phyloP scores from a whole-genome alignment of 768 basidiomycete genomes.

The Phylloporus sp. region DNA sequence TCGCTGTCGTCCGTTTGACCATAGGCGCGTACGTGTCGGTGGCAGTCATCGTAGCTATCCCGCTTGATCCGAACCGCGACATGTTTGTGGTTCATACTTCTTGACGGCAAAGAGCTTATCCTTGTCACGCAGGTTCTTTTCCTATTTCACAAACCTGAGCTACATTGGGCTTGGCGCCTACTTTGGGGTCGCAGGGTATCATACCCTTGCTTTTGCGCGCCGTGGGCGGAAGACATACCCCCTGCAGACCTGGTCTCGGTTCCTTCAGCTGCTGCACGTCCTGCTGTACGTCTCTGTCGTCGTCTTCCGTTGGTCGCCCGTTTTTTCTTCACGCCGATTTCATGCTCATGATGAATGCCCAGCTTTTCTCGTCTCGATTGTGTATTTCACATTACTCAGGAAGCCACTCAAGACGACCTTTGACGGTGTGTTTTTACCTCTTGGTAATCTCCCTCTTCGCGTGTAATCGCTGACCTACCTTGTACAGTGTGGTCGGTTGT shows the following conservation, averaged over 20 bases:
- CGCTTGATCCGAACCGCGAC: constrained; percentile 17
- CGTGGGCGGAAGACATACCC: constrained; percentile 40
- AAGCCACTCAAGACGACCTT: constrained; percentile 39
- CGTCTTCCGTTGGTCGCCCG: constrained; percentile 48
- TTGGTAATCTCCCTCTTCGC: too few relatives aligned
- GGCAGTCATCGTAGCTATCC: constrained; percentile 33
- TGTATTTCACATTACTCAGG: too few relatives aligned
- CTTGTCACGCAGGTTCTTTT: constrained; percentile 42
- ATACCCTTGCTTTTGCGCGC: constrained; percentile 43
- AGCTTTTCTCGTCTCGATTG: constrained; percentile 62
- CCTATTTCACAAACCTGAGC: constrained; percentile 61
- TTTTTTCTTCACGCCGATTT: not conserved
- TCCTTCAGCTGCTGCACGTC: constrained; percentile 53
- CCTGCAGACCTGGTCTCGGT: constrained; percentile 53
- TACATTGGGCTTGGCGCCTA: constrained; percentile 61
- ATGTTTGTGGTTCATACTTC: constrained; percentile 32
- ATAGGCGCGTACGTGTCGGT: constrained; percentile 49
- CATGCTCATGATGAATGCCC: not conserved
- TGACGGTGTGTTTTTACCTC: constrained; percentile 34
- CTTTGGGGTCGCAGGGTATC: constrained; percentile 53
- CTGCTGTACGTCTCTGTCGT: constrained; percentile 46
- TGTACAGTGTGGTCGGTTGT: constrained; percentile 58
- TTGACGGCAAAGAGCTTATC: not conserved
- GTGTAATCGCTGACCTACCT: not conserved
- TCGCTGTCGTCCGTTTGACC: constrained; percentile 43